Base-by-base conservation (phyloP, 2,329 filamentous ascomycete genomes). In the Ilyonectria mors-panacis region DNA sequence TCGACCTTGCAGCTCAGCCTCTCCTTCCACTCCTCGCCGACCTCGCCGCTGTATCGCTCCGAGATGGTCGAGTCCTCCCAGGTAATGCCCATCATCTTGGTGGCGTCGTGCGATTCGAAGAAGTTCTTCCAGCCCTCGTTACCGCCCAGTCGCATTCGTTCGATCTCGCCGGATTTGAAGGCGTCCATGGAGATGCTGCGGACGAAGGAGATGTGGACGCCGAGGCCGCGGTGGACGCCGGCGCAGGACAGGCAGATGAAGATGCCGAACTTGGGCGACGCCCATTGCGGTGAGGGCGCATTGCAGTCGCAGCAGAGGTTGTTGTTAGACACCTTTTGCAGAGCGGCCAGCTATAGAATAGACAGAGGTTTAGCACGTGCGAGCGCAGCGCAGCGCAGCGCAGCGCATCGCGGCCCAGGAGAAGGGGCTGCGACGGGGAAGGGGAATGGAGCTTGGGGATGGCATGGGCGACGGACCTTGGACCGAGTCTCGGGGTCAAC, bases 171-270 rank as follows among this genome's bases (percentile, higher is more conserved):
- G 71, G 91, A 89, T 82, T 99, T 99, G 86, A 99, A 98, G 64
- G 94, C 94, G 84, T 99, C 96, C 96, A 99, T 99, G 69, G 94
- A 97, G 78, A 98, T 96, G 77, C 93, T 96, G 67, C 96, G 93
- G 71, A 99, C 95, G 84, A 99, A 99, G 79, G 94, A 97, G 81
- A 99, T 97, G 85, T 99, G 96, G 39, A 99, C 96, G 68, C 96
- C 96, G 33, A 99, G 90, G 3, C 94, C 94, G 70, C 96, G 93
- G 84, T 99, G 96, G 59, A 96, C 93, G 75, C 96, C 96, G 37
- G 95, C 95, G 85, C 96, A 99, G 70, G 92, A 94, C 59, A 99
- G 91, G 83, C 96, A 99, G 87, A 99, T 98, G 85, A 99, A 99
- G 81, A 97, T 94, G 78, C 95, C 95, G 80, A 99, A 97, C 83